These are phyloP conservation scores for Aspergillus spinulosporus DNA, from an alignment of 2,329 filamentous ascomycete species.

Conservation along the genomic window DNA sequence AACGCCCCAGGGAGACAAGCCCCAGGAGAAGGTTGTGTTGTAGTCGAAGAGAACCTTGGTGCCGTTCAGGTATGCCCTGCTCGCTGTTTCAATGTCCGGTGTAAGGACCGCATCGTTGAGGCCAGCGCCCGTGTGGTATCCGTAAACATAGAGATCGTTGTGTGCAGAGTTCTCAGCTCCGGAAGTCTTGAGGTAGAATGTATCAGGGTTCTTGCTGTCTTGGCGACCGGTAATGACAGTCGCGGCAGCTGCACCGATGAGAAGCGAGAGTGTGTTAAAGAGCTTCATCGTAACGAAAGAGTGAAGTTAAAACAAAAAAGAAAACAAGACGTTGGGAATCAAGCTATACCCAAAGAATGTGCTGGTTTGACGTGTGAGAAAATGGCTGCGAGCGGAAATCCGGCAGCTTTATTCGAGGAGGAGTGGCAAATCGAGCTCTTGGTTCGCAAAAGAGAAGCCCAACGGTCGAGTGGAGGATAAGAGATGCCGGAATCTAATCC, in stretches of 20 bases:
- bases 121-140: slow-evolving; percentile 46
- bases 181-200: slow-evolving; percentile 39
- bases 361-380: neutral
- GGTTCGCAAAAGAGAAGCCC: slow-evolving; percentile 2
- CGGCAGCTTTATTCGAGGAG: slow-evolving; percentile 4
- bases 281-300: slow-evolving; percentile 30
- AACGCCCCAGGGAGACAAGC: slow-evolving; percentile 26
- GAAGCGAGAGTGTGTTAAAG: slow-evolving; percentile 29
- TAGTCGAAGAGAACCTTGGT: slow-evolving; percentile 34
- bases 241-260: slow-evolving; percentile 31
- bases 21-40: slow-evolving; percentile 34
- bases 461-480: neutral
- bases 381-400: neutral
- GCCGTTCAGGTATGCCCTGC: slow-evolving; percentile 35
- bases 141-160: slow-evolving; percentile 40
- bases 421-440: slow-evolving; percentile 8
- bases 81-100: slow-evolving; percentile 25
- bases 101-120: slow-evolving; percentile 40
- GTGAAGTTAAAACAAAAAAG: neutral
- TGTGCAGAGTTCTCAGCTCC: slow-evolving; percentile 27
- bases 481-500: slow-evolving; percentile 9
- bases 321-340: slow-evolving; percentile 9
- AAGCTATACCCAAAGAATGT: slow-evolving; percentile 11
- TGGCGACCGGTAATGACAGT: slow-evolving; percentile 24
- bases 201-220: slow-evolving; percentile 20